These are phyloP conservation scores for Talaromyces piceae DNA, from an alignment of 2,329 filamentous ascomycete species.

Conservation along the genomic window DNA sequence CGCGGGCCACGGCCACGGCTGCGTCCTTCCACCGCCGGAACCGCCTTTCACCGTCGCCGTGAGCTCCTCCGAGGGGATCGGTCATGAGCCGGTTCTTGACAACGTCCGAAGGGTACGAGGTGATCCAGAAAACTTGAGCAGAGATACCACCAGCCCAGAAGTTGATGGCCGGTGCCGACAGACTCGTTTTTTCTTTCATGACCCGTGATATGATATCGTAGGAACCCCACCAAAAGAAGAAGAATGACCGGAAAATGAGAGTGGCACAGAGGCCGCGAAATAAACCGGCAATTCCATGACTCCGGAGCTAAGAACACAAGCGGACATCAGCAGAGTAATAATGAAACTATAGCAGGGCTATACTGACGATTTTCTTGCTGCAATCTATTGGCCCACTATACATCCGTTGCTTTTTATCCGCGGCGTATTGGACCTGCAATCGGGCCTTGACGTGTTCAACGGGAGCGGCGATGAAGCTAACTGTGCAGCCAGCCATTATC, in stretches of 20 bases:
- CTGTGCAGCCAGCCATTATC: slow-evolving; percentile 77
- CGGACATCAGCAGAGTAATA: background rate
- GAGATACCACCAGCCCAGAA: slow-evolving; percentile 95
- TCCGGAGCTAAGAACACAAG: slow-evolving; percentile 27
- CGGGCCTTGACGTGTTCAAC: slow-evolving; percentile 94
- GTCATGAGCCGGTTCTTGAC: slow-evolving; percentile 98
- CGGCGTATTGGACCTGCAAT: slow-evolving; percentile 88
- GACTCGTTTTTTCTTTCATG: slow-evolving; percentile 57
- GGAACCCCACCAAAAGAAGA: slow-evolving; percentile 97
- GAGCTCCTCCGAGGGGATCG: slow-evolving; percentile 67
- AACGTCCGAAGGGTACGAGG: slow-evolving; percentile 84
- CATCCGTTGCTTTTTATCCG: slow-evolving; percentile 64
- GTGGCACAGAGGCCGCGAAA: slow-evolving; percentile 84
- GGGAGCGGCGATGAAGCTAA: slow-evolving; percentile 85
- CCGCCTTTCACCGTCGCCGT: slow-evolving; percentile 59
- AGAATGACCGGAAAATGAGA: slow-evolving; percentile 81
- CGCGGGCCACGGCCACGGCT: slow-evolving; percentile 65
- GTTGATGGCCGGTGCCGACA: slow-evolving; percentile 76
- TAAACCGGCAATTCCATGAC: slow-evolving; percentile 69
- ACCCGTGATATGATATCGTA: slow-evolving; percentile 76
- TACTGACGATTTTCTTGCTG: slow-evolving; percentile 50
- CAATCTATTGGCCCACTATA: slow-evolving; percentile 89
- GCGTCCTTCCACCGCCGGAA: slow-evolving; percentile 76
- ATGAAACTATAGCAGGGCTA: background rate
- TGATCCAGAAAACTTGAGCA: slow-evolving; percentile 91